Evolutionary conservation across 1,284 basidiomycete genomes (phyloP).

Genomic region (Sporisorium iseilematis-ciliati): DNA sequence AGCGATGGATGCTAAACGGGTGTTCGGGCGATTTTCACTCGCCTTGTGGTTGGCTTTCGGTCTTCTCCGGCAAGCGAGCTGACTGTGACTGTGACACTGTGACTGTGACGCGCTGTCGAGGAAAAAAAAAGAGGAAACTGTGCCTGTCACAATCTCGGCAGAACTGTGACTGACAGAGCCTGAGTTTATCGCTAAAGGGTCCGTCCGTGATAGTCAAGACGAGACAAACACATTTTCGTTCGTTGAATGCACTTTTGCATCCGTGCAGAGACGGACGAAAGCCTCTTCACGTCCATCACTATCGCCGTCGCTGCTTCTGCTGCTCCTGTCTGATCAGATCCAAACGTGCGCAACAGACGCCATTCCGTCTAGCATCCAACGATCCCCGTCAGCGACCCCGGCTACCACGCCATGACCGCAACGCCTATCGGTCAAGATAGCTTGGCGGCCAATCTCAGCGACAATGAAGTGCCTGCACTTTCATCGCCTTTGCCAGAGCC

Average conservation of each 20-base stretch:
- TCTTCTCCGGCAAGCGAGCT: slow-evolving; percentile 6
- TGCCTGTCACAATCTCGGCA: slow-evolving; percentile 4
- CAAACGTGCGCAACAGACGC: neutral
- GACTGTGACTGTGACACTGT: neutral
- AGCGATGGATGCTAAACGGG: neutral
- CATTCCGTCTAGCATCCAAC: neutral
- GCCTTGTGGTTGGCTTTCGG: neutral
- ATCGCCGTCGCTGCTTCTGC: neutral
- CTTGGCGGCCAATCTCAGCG: slow-evolving; percentile 8
- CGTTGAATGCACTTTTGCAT: neutral
- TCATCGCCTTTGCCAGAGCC: slow-evolving; percentile 40
- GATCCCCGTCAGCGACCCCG: neutral
- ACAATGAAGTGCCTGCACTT: slow-evolving; percentile 29
- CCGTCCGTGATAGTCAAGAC: neutral
- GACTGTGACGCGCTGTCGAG: slow-evolving; percentile 3
- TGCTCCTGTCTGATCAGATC: neutral
- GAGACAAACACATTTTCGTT: too few species aligned
- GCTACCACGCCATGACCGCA: slow-evolving; percentile 14
- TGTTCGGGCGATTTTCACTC: slow-evolving; percentile 3
- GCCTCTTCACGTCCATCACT: slow-evolving; percentile 1
- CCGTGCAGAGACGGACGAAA: neutral
- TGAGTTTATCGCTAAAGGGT: slow-evolving; percentile 3
- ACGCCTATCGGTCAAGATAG: slow-evolving; percentile 11
- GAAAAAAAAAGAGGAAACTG: neutral
- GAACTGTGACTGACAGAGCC: neutral